A percentile compares a stretch with the other conserved stretches of the same genome.
phyloP scores from a whole-genome alignment of 2,329 filamentous ascomycete genomes.

The Rhexocercosporidium sp. region DNA sequence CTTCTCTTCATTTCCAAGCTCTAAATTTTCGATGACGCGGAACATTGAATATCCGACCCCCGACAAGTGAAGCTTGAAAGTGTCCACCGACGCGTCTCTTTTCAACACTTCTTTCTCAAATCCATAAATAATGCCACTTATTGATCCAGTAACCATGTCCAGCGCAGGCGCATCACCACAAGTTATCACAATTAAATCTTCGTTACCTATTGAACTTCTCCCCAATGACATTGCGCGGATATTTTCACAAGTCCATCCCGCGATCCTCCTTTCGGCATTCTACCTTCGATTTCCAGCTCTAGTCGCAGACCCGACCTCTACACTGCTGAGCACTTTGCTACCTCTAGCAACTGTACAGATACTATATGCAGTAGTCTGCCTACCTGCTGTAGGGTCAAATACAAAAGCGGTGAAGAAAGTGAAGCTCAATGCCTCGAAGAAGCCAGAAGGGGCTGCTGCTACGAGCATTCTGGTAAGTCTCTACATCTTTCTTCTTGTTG shows the following conservation, averaged over 20 bases:
- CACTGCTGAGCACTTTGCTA: conserved; percentile 65
- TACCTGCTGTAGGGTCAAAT: conserved; percentile 63
- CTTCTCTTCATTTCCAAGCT: neutral
- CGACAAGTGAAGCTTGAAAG: conserved; percentile 1
- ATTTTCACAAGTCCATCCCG: conserved; percentile 71
- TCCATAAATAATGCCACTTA: conserved; percentile 39
- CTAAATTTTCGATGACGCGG: neutral
- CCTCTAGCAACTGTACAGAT: conserved; percentile 69
- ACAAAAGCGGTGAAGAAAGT: conserved; percentile 53
- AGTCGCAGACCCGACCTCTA: conserved; percentile 70
- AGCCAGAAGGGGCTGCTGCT: conserved; percentile 39
- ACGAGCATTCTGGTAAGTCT: conserved; percentile 13
- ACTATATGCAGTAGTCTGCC: conserved; percentile 64
- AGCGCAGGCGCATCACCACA: conserved; percentile 18
- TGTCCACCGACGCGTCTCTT: conserved; percentile 2
- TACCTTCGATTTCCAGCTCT: conserved; percentile 67
- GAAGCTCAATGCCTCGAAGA: conserved; percentile 61
- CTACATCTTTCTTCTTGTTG: neutral
- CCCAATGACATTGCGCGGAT: conserved; percentile 49
- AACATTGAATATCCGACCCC: conserved; percentile 14
- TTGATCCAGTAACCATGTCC: conserved; percentile 42
- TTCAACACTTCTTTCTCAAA: neutral
- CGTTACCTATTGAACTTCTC: conserved; percentile 40
- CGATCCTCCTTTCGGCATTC: conserved; percentile 68
- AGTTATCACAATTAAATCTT: conserved; percentile 28